Base-by-base conservation (phyloP, 2,329 filamentous ascomycete species). In the Aspergillus pseudoglaucus region DNA sequence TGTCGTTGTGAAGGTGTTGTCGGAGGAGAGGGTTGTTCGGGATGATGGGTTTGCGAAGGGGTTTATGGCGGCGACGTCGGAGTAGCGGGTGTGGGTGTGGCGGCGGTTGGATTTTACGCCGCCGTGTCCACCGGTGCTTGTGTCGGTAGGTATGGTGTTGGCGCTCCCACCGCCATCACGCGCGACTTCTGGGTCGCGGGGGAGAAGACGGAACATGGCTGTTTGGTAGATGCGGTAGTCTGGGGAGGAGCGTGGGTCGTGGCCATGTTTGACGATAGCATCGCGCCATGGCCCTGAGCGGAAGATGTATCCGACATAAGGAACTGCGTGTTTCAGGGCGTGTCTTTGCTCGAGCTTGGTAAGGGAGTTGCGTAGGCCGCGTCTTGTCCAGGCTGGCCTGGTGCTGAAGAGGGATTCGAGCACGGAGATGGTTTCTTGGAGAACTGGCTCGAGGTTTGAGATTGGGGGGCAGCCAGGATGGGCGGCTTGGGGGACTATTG, bases 271-370 rank as follows among this genome's bases (percentile, higher is more conserved):
- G 53, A 96, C 82, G 46, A 96, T 82, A 3, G 87, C 84, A 65
- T 97, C 90, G 53, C 89, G 81, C 86, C 89, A 98, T 0, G 93
- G 90, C 0, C 93, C 93, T 18, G 87, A 89, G 50, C 87, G 85
- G 75, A 97, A 96, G 68, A 90, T 88, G 70, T 95, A 98, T 7
- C 87, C 90, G 4, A 88, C 83, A 59, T 93, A 91, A 53, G 89
- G 86, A 45, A 90, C 80, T 42, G 87, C 87, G 61, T 85, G 80
- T 59, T 88, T 86, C 51, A 95, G 71, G 15, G 73, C 68, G 46
- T 75, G 74, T 22, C 76, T 74, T 49, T 75, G 75, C 43, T 76
- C 72, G 52, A 70, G 68, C 30, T 70, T 68, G 5, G 60, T 59
- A 25, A 96, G 75, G 45, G 80, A 77, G 67, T 95, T 96, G 58